Evolutionary conservation across 2,329 filamentous ascomycete species (phyloP).

Genomic region (Nothomitra cinnamomea): DNA sequence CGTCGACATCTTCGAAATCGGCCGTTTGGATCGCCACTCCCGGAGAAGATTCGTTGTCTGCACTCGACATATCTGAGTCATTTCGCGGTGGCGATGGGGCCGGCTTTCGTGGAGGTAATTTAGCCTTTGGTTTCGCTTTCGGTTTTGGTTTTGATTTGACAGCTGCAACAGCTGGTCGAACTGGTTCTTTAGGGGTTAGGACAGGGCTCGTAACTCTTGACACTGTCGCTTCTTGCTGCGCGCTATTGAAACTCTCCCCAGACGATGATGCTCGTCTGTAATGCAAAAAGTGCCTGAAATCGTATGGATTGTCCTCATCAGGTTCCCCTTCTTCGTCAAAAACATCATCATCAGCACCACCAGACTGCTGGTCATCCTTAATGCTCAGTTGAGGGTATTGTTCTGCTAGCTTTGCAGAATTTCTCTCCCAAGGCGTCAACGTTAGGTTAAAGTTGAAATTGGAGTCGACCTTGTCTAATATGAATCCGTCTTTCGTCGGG

Average conservation of each 20-base stretch:
- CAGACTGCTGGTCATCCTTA: slow-evolving; percentile 2
- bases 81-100: not conserved
- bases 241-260: not conserved
- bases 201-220: not conserved
- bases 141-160: not conserved
- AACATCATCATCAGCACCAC: slow-evolving; percentile 3
- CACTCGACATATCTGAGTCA: not conserved
- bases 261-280: slow-evolving; percentile 1
- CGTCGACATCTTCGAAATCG: slow-evolving; percentile 8
- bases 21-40: not conserved
- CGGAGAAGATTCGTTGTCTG: not conserved
- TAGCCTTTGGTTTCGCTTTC: not conserved
- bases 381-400: slow-evolving; percentile 46
- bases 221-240: not conserved
- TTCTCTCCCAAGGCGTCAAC: slow-evolving; percentile 46
- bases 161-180: not conserved
- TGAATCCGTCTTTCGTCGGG: slow-evolving; percentile 53
- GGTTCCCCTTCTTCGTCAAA: slow-evolving; percentile 2
- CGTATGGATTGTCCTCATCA: slow-evolving; percentile 5
- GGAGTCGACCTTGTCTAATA: slow-evolving; percentile 67
- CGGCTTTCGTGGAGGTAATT: not conserved
- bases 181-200: not conserved
- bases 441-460: slow-evolving; percentile 77
- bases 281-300: slow-evolving; percentile 4
- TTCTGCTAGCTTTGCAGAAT: slow-evolving; percentile 44